phyloP scores from a whole-genome alignment of 495 filamentous ascomycete species.

The Poronia punctata region DNA sequence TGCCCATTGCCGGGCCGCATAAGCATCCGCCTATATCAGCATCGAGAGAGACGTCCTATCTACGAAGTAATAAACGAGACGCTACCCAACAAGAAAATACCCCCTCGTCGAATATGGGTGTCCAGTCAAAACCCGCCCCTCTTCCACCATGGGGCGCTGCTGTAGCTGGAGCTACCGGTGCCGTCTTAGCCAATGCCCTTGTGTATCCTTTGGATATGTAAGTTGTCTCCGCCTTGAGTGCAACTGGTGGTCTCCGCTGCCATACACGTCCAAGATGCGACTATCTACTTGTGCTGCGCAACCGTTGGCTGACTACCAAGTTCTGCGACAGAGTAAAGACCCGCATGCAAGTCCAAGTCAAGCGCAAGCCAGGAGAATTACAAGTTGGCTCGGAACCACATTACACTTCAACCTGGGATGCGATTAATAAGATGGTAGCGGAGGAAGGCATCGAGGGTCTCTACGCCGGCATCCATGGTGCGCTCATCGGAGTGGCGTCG shows the following conservation, averaged over 20 bases:
- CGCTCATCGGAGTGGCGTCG: slow-evolving; percentile 85
- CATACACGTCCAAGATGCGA: too few relatives aligned
- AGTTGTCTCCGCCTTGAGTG: slow-evolving; percentile 22
- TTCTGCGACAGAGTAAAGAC: slow-evolving; percentile 71
- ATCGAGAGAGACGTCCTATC: too few relatives aligned
- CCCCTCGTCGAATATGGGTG: slow-evolving; percentile 51
- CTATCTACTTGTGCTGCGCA: neutral
- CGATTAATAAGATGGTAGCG: slow-evolving; percentile 74
- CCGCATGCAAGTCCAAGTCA: slow-evolving; percentile 92
- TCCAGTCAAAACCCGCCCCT: slow-evolving; percentile 66
- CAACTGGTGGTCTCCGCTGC: neutral
- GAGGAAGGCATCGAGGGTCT: slow-evolving; percentile 78
- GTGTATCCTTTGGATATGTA: slow-evolving; percentile 98
- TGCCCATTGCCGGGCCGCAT: too few relatives aligned
- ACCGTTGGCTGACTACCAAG: slow-evolving; percentile 6
- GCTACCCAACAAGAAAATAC: too few relatives aligned
- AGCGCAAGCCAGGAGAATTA: slow-evolving; percentile 45
- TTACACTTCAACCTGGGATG: slow-evolving; percentile 82
- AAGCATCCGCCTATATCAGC: too few relatives aligned
- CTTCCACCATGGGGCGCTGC: slow-evolving; percentile 93
- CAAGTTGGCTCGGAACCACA: slow-evolving; percentile 48
- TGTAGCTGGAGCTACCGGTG: slow-evolving; percentile 86
- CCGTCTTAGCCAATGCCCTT: slow-evolving; percentile 88
- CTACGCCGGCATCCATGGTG: slow-evolving; percentile 81
- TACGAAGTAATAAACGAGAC: too few relatives aligned